Base-by-base conservation (phyloP, 768 basidiomycete species). In the Tylopilus rubrobrunneus region DNA sequence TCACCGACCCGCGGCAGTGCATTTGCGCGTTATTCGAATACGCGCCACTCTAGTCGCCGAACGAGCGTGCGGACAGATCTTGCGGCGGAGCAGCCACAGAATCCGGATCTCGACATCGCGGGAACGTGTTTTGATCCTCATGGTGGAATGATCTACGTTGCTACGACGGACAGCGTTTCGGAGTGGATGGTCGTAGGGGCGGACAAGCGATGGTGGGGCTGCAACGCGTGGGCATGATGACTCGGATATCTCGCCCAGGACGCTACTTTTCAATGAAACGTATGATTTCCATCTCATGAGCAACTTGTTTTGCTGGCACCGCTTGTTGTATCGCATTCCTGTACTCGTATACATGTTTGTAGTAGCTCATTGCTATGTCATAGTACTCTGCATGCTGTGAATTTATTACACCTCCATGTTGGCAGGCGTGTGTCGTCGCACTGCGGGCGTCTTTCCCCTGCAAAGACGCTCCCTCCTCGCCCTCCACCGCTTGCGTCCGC, bases 161-260 rank as follows among this genome's bases (percentile, higher is more conserved):
- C 84, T 21, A 81, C 81, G 51, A 78, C 79, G 54, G 67, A 74
- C 54, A 83, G 83, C 36, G 74, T 94, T 25, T 85, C 83, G 7
- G 91, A 93, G 66, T 94, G 89, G 87, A 75, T 78, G 42, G 75
- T 94, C 49, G 75, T 80, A 21, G 86, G 85, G 5, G 80, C 83
- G 14, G 85, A 85, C 57, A 87, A 86, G 74, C 73, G 80, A 48
- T 90, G 86, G 86, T 89, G 85, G 84, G 71, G 75, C 42, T 78
- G 74, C 58, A 74, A 76, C 1, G 62, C 64, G 36, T 78, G 78
- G 74, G 76, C 71, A 53, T 79, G 49, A 69, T 79, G 50, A 67
- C 19, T 19, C 19, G 19, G 19, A 19, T 19, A 19, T 19, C 19
- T 19, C 19, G 19, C 17, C 15, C 15, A 37, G 39, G 39, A 39